Evolutionary conservation across 257 asterid genomes (phyloP), one percentile per base, ranked within the genome.

Genomic region (Orobanche coerulescens): DNA sequence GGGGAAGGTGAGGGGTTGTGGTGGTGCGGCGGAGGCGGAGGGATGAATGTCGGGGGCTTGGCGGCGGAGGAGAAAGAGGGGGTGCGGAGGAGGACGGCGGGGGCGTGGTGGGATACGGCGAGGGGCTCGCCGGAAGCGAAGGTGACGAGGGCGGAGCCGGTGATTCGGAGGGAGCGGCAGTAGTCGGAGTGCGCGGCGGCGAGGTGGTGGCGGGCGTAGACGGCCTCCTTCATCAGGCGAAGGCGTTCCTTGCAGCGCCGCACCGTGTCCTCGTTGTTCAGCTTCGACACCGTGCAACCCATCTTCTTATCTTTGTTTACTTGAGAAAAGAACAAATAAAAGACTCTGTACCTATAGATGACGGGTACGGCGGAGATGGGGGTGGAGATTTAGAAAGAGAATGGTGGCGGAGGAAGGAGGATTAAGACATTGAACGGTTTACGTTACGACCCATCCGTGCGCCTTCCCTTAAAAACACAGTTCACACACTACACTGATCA

Each of bases 231-330:
- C 84, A 93, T 93, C 20, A 89, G 83, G 73, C 92, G 90, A 74
- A 97, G 94, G n/a, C 98, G 95, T 37, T 89, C 97, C 86, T 93
- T 93, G 79, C 99, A 93, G 44, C 97, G 94, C 50, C 94, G 89
- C 50, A 93, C 98, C 0, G 96, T 89, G 68, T 93, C 99, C 81
- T 93, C 99, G 73, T 93, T 93, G 47, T 86, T 94, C 52, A 93
- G 89, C 87, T 93, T 93, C 40, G 99, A 93, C 47, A 88, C 86
- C 57, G 96, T 19, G 81, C 98, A 93, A 6, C 98, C 98, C 98
- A 93, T 93, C 47, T 37, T n/a, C 0, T 39, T 39, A 2, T 24
- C 20, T 9, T 10, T 37, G 0, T 14, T 7, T 18, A 2, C 7
- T 1, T 10, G 33, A 4, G 13, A 23, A 23, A 2, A 23, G 10